Conservation (phyloP, 257 asterid genomes). For the Ajuga chamaepitys region DNA sequence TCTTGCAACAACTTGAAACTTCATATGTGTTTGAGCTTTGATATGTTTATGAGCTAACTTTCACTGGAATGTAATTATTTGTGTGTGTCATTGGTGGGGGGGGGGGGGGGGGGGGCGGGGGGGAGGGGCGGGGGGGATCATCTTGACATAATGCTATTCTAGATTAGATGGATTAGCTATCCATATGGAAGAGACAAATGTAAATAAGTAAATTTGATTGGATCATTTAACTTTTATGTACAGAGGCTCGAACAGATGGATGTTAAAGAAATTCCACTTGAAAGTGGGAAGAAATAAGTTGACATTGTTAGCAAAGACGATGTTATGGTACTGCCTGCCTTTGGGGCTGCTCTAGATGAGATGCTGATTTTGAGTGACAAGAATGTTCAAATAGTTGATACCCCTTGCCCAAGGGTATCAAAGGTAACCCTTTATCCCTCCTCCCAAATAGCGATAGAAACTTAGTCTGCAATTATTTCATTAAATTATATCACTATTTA, state of each 20-base stretch:
- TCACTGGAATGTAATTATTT: too few relatives aligned
- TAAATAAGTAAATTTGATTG: not conserved
- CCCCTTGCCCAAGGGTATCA: conserved; percentile 99
- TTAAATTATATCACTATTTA: too few relatives aligned
- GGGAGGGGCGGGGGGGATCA: too few relatives aligned
- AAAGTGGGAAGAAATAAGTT: conserved; percentile 54
- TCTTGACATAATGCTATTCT: not conserved
- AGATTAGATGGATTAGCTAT: not conserved
- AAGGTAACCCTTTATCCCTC: conserved; percentile 45
- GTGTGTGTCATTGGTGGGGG: not conserved
- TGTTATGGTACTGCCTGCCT: conserved; percentile 92
- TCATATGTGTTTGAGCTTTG: not conserved
- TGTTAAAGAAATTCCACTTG: conserved; percentile 56
- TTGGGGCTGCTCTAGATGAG: conserved; percentile 94
- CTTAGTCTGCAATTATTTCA: conserved; percentile 64
- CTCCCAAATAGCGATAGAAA: conserved; percentile 14
- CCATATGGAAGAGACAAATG: conserved; percentile 3
- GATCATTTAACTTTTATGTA: conserved; percentile 1
- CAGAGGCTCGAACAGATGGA: conserved; percentile 85
- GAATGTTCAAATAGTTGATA: conserved; percentile 89
- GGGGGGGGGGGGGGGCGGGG: too few relatives aligned
- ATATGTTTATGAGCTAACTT: not conserved
- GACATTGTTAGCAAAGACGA: conserved; percentile 70
- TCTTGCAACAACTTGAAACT: too few relatives aligned
- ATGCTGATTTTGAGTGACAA: conserved; percentile 72